Percentiles rank a stretch among this genome's conserved stretches.
These are phyloP conservation scores for Talaromyces proteolyticus DNA, from an alignment of 495 filamentous ascomycete genomes.

Conservation along the genomic window DNA sequence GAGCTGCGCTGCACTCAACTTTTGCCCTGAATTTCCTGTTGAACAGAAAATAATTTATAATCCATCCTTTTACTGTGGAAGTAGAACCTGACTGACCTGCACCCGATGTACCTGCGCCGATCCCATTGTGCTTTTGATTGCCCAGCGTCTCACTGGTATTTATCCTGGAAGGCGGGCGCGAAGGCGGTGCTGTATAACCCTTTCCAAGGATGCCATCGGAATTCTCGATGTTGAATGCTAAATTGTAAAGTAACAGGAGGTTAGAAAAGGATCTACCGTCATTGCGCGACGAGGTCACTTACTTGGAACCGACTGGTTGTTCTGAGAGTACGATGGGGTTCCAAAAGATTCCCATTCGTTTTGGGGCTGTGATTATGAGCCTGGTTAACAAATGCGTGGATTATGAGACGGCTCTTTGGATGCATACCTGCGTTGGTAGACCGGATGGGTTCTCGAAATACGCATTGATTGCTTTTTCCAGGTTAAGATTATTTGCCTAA, in stretches of 20 bases:
- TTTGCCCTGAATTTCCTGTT: conserved; percentile 35
- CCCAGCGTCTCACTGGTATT: conserved; percentile 35
- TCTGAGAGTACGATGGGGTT: conserved; percentile 3
- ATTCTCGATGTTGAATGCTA: conserved; percentile 54
- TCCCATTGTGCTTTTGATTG: conserved; percentile 2
- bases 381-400: not conserved
- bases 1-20: conserved; percentile 41
- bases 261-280: too few relatives aligned
- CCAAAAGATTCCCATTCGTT: conserved; percentile 1
- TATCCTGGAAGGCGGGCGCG: conserved; percentile 64
- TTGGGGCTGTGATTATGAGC: not conserved
- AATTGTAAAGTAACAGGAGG: conserved; percentile 2
- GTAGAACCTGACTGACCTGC: not conserved
- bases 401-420: too few relatives aligned
- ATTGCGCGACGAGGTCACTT: not conserved
- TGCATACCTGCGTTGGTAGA: conserved; percentile 22
- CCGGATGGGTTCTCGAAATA: conserved; percentile 45
- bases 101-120: not conserved
- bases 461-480: conserved; percentile 45
- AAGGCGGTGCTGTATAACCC: conserved; percentile 47
- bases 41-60: conserved; percentile 12
- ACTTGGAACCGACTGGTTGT: conserved; percentile 8
- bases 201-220: conserved; percentile 41
- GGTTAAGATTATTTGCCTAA: conserved; percentile 43
- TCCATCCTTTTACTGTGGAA: not conserved